Base-by-base conservation (phyloP, 495 filamentous ascomycete genomes). In the Xylaria bambusicola region DNA sequence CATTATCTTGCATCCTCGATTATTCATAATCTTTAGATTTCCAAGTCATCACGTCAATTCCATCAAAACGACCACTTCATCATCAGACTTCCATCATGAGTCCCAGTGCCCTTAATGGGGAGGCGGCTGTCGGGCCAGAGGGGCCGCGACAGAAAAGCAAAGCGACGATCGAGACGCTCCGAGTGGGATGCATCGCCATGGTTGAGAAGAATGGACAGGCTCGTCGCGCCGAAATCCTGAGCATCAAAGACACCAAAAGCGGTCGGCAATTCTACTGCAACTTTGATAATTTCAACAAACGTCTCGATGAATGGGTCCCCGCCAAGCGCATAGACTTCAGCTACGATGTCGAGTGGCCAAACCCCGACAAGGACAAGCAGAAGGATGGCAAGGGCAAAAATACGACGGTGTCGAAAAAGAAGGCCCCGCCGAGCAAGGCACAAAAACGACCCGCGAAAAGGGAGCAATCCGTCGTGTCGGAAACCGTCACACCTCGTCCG, bases 251-350 rank as follows among this genome's bases (percentile, higher is more conserved):
- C 49, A 86, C 89, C 7, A 93, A 94, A 65, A 91, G 89, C 62
- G 85, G 89, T 4, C 86, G 88, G 48, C 87, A 88, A 54, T 96
- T 92, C 69, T 97, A 97, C 70, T 93, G 96, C 65, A 96, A 98
- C 72, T 98, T 98, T 74, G 91, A 97, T 58, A 95, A 97, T 63
- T 98, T 97, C 84, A 98, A 98, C 78, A 98, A 98, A 70, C 94
- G 94, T 78, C 83, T 98, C 17, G 94, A 98, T 73, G 93, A 98
- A 82, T 98, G 95, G 95, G 84, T 98, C 41, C 79, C 87, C 1
- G 83, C 88, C 33, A 77, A 83, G 40, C 84, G 93, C 10, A 88
- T 98, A 62, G 91, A 98, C 69, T 86, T 98, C 47, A 72, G 72
- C 10, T 77, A 79, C 50, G 81, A 83, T 20, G 81, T 84, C 45